These are phyloP conservation scores for Fusarium anthophilum DNA, from an alignment of 2,329 filamentous ascomycete genomes.

Conservation along the genomic window DNA sequence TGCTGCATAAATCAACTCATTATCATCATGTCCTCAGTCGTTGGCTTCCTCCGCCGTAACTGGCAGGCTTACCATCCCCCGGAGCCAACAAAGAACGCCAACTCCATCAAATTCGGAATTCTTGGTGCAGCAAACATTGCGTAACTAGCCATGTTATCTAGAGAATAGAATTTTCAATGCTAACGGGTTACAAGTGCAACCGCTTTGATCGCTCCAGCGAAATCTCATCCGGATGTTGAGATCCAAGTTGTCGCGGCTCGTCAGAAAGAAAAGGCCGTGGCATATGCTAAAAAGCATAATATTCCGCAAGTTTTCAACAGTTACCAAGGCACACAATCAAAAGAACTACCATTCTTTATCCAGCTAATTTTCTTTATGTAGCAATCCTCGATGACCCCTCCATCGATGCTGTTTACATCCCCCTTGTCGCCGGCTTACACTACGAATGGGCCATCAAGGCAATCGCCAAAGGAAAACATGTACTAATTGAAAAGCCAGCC, in stretches of 20 bases:
- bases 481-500: background rate
- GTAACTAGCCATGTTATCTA: background rate
- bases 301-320: background rate
- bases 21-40: background rate
- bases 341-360: fast-evolving
- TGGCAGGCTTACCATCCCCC: background rate
- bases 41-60: background rate
- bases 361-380: background rate
- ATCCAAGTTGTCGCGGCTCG: background rate
- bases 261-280: background rate
- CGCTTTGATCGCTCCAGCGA: background rate
- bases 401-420: background rate
- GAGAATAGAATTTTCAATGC: too few species aligned
- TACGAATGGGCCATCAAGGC: background rate
- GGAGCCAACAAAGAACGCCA: background rate
- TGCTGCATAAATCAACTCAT: background rate
- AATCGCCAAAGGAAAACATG: background rate
- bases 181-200: background rate
- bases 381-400: background rate
- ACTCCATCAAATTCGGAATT: background rate
- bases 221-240: background rate
- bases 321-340: background rate
- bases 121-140: background rate
- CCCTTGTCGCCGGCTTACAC: background rate
- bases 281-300: background rate